Percentiles rank a stretch among this genome's conserved stretches.
Evolutionary conservation across 2,329 filamentous ascomycete genomes (phyloP).

Genomic region (Mycogone perniciosa): DNA sequence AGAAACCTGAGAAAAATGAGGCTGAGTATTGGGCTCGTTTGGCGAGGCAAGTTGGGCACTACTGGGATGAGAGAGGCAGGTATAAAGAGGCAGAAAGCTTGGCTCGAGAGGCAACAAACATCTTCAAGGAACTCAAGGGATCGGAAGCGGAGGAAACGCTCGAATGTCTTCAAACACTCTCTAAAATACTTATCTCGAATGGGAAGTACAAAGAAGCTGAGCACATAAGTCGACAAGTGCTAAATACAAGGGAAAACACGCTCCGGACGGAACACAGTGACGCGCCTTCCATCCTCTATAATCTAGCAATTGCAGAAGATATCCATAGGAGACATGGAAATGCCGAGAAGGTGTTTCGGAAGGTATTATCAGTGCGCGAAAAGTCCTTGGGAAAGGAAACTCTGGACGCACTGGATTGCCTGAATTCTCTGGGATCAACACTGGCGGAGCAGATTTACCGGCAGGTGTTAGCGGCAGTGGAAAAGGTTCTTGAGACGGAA

Average conservation of each 20-base stretch:
- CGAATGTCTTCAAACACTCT: not conserved
- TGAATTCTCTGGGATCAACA: slow-evolving; percentile 1
- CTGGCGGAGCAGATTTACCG: not conserved
- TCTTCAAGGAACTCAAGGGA: not conserved
- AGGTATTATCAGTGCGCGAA: not conserved
- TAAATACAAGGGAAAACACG: not conserved
- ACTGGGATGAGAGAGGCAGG: not conserved
- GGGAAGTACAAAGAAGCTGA: not conserved
- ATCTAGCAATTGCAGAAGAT: not conserved
- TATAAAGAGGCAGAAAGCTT: not conserved
- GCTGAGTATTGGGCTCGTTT: not conserved
- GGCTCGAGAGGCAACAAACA: not conserved
- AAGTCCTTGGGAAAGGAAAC: not conserved
- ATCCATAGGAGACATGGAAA: not conserved
- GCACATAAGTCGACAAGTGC: not conserved
- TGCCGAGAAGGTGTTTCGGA: not conserved
- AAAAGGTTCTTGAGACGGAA: not conserved
- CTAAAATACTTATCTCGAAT: not conserved
- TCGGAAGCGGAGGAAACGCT: not conserved
- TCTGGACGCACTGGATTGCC: too few species aligned
- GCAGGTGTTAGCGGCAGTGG: not conserved
- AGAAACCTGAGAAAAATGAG: not conserved
- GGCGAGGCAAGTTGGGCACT: not conserved
- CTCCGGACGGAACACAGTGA: not conserved
- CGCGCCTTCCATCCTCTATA: not conserved